Evolutionary conservation across 2,329 filamentous ascomycete genomes (phyloP).

Genomic region (Phoma herbarum): DNA sequence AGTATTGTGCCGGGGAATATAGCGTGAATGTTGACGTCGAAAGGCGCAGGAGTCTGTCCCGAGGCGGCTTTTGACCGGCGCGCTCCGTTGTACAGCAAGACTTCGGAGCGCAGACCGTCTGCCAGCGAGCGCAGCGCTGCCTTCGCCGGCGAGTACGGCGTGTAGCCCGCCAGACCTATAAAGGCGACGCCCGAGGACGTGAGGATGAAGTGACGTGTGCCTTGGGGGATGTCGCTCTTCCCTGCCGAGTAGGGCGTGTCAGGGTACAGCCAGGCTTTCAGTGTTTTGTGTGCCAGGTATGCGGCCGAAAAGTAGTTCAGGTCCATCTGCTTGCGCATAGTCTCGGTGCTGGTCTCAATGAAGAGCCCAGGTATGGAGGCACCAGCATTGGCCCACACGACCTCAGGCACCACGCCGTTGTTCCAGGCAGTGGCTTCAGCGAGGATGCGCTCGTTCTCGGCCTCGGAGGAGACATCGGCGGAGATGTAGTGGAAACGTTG

Average conservation of each 20-base stretch:
- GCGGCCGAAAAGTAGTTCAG: conserved; percentile 88
- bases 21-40: conserved; percentile 79
- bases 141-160: conserved; percentile 84
- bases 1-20: conserved; percentile 87
- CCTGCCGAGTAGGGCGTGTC: conserved; percentile 46
- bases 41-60: conserved; percentile 58
- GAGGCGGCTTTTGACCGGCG: conserved; percentile 46
- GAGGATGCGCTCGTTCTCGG: conserved; percentile 75
- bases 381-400: conserved; percentile 92
- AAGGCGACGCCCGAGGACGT: conserved; percentile 82
- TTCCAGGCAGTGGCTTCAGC: conserved; percentile 82
- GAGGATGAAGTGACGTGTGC: conserved; percentile 80
- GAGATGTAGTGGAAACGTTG: conserved; percentile 87
- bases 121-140: conserved; percentile 83
- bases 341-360: conserved; percentile 73
- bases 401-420: conserved; percentile 73
- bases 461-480: conserved; percentile 77
- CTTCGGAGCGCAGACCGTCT: conserved; percentile 84
- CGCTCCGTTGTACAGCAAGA: conserved; percentile 81
- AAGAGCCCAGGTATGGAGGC: conserved; percentile 78
- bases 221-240: conserved; percentile 29
- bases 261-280: conserved; percentile 74
- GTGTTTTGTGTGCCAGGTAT: conserved; percentile 83
- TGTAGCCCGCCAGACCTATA: conserved; percentile 81
- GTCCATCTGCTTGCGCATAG: conserved; percentile 82